Evolutionary conservation across 805 yeast genomes (phyloP).

Genomic region (Yamadazyma akitaensis): DNA sequence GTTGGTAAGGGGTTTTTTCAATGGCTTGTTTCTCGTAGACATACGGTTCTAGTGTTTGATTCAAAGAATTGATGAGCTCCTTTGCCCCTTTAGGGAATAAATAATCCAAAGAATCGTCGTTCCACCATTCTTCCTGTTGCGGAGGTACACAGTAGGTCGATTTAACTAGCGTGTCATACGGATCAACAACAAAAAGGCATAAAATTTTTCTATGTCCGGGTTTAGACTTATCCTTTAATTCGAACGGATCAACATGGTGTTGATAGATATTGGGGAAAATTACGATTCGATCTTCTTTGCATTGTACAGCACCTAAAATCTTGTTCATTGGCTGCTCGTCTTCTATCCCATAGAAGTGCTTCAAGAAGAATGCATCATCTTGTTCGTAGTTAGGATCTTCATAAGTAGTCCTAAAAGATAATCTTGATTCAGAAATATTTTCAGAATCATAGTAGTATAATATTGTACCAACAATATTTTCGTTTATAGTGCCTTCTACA

Average conservation of each 20-base stretch:
- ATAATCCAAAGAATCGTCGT: conserved; percentile 6
- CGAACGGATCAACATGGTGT: conserved; percentile 39
- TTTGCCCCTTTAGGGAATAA: conserved; percentile 10
- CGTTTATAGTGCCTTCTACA: conserved; percentile 40
- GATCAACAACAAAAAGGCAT: conserved; percentile 40
- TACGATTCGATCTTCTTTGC: conserved; percentile 25
- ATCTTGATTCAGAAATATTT: conserved; percentile 33
- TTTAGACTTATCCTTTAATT: conserved; percentile 31
- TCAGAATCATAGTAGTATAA: conserved; percentile 39
- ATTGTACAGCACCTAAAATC: conserved; percentile 24
- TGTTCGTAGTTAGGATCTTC: conserved; percentile 36
- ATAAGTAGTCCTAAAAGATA: conserved; percentile 27
- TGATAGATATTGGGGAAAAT: conserved; percentile 40
- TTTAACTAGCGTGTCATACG: conserved; percentile 24
- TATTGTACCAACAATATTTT: conserved; percentile 40
- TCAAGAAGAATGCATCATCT: conserved; percentile 23
- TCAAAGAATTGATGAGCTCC: conserved; percentile 3
- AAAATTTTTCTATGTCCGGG: conserved; percentile 38
- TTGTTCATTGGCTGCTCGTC: conserved; percentile 26
- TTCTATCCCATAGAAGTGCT: conserved; percentile 25
- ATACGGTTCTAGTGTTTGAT: neutral
- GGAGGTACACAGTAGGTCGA: conserved; percentile 35
- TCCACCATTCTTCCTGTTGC: conserved; percentile 36
- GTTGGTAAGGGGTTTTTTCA: too few relatives aligned
- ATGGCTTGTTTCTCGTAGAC: too few relatives aligned